These are phyloP conservation scores for Coemansia sp. DNA, from an alignment of 192 early-diverging fungal species.

Conservation along the genomic window DNA sequence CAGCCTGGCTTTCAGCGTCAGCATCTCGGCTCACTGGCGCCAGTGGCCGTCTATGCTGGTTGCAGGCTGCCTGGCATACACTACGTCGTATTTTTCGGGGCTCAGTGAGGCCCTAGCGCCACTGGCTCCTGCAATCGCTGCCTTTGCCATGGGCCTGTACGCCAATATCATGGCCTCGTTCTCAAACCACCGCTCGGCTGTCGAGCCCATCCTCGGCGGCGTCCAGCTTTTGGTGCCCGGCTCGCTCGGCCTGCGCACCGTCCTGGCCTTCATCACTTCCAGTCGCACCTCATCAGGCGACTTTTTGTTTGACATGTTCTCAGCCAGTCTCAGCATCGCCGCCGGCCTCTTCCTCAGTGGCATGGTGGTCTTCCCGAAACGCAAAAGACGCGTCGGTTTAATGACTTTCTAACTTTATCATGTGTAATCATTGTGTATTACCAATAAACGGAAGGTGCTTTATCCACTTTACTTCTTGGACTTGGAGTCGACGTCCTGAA, in stretches of 20 bases:
- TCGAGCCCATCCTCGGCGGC: conserved; percentile 79
- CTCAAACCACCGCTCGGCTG: conserved; percentile 64
- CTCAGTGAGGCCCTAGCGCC: conserved; percentile 54
- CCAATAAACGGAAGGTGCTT: too few species aligned
- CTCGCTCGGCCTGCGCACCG: conserved; percentile 66
- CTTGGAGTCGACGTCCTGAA: conserved; percentile 17
- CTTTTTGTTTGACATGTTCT: conserved; percentile 59
- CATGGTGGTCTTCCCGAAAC: conserved; percentile 59
- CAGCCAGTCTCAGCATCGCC: conserved; percentile 64
- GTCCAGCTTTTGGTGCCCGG: conserved; percentile 83
- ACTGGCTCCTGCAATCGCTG: conserved; percentile 62
- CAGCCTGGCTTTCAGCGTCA: conserved; percentile 56
- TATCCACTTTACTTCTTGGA: conserved; percentile 21
- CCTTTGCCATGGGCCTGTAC: conserved; percentile 76
- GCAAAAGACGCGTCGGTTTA: conserved; percentile 52
- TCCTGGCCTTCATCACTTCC: conserved; percentile 61
- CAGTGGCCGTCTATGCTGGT: conserved; percentile 76
- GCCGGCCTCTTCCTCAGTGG: conserved; percentile 69
- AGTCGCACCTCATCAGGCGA: conserved; percentile 52
- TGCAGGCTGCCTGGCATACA: conserved; percentile 68
- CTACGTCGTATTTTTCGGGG: conserved; percentile 62
- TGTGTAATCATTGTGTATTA: too few species aligned
- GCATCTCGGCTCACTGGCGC: conserved; percentile 57
- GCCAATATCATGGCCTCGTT: conserved; percentile 75
- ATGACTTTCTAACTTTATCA: conserved; percentile 58